Evolutionary conservation across 108 stramenopile species (phyloP), one percentile per base, ranked within the genome.

Genomic region (Skeletonema costatum): DNA sequence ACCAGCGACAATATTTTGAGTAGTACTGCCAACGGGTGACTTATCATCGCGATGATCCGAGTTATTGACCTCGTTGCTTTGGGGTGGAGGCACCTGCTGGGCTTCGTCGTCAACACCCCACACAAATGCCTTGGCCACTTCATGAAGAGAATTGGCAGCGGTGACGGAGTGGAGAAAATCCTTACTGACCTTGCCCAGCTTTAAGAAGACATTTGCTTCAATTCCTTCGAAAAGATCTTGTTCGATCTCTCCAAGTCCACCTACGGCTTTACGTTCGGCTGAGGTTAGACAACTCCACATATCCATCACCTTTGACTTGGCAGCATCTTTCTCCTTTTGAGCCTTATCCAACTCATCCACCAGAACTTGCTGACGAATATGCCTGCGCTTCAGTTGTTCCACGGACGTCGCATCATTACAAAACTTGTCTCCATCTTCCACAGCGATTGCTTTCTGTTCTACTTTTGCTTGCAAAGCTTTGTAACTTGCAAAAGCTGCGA

Each of bases 211-310:
- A n/a, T 51, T 51, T 51, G 50, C 4, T 19, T 51, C 50, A 51
- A 51, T 51, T 6, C 50, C 50, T 7, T 51, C 50, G 7, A 56
- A 56, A 2, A 56, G 53, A 25, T 56, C 21, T 2, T 56, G 5
- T 25, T 56, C 53, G 25, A 56, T 56, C 25, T 56, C 53, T 25
- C 53, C 53, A 56, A 56, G 53, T 56, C 53, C 53, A 56, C 53
- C 53, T 8, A 56, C 25, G 17, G 53, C 53, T 10, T 25, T 25
- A 9, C 53, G 53, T 1, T 56, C 53, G 7, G 19, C 19, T 25
- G 53, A 9, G 9, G 53, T 25, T 0, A 56, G 53, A 9, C 0
- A 3, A 56, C 25, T 56, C 53, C 53, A 56, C 21, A 56, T 25
- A 25, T 8, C 17, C 25, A 25, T 29, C 53, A 56, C 53, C 2